Evolutionary conservation across 1,139 yeast genomes (phyloP).

Genomic region (Hyphopichia wangnamkhiaoensis): DNA sequence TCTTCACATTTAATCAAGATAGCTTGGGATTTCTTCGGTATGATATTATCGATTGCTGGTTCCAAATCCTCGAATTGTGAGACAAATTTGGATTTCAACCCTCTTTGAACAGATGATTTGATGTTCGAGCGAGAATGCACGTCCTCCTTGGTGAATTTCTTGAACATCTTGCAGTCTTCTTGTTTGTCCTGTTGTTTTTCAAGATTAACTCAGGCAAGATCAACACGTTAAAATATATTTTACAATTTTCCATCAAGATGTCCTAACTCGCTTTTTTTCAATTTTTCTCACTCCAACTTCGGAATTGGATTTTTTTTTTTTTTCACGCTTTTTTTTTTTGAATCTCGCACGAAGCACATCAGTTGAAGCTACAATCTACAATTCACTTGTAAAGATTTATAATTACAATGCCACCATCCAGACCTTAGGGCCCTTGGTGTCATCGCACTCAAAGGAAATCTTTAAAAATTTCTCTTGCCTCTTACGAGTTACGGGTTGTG

Average conservation of each 20-base stretch:
- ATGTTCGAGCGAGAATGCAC: conserved; percentile 88
- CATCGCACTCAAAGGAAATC: conserved; percentile 79
- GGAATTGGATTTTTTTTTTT: conserved; percentile 1
- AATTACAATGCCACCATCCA: conserved; percentile 73
- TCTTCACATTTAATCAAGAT: conserved; percentile 86
- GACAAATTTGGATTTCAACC: conserved; percentile 71
- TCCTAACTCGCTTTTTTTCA: conserved; percentile 4
- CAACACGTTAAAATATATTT: too few species aligned
- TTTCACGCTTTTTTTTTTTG: neutral
- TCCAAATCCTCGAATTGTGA: conserved; percentile 73
- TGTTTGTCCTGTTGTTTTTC: too few species aligned
- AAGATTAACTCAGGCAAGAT: too few species aligned
- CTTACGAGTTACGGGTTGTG: conserved; percentile 27
- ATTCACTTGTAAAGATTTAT: conserved; percentile 54
- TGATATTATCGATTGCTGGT: conserved; percentile 71
- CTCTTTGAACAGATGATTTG: conserved; percentile 90
- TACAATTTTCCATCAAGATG: neutral
- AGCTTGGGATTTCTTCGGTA: conserved; percentile 91
- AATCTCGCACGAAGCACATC: too few species aligned
- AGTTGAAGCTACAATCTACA: too few species aligned
- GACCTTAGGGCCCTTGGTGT: conserved; percentile 47
- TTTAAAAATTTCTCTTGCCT: conserved; percentile 56
- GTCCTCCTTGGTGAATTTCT: conserved; percentile 82
- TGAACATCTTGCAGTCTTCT: conserved; percentile 46
- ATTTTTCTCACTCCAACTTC: conserved; percentile 3